Evolutionary conservation across 768 basidiomycete species (phyloP).

Genomic region (Candolleomyces efflorescens): DNA sequence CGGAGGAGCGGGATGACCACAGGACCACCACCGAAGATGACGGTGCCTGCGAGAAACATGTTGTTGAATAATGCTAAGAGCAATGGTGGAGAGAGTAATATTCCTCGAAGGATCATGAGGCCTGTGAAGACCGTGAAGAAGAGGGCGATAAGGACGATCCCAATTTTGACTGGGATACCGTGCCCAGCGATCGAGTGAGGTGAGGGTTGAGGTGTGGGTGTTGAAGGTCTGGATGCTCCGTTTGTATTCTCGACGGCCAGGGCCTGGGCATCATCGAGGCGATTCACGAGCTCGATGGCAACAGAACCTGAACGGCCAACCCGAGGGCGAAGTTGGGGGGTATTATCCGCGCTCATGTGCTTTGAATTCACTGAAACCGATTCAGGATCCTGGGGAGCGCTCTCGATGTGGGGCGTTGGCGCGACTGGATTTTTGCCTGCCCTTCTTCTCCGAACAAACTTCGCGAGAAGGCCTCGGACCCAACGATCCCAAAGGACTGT

Average conservation of each 20-base stretch:
- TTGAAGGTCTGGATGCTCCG: neutral
- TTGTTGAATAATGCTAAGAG: slow-evolving; percentile 39
- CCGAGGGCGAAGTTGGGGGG: neutral
- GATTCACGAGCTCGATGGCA: neutral
- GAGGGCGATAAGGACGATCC: slow-evolving; percentile 18
- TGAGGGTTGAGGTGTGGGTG: neutral
- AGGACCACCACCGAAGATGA: slow-evolving; percentile 52
- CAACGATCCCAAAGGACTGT: slow-evolving; percentile 39
- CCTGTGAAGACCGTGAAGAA: slow-evolving; percentile 24
- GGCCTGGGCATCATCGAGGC: neutral
- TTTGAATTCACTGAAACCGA: too few species aligned
- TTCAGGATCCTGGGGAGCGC: neutral
- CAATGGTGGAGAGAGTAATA: slow-evolving; percentile 20
- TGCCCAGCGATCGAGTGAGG: slow-evolving; percentile 14
- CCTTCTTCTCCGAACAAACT: slow-evolving; percentile 10
- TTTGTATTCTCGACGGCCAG: neutral
- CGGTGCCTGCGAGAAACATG: slow-evolving; percentile 44
- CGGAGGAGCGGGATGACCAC: slow-evolving; percentile 53
- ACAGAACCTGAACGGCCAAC: neutral
- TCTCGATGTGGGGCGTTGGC: slow-evolving; percentile 3
- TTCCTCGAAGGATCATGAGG: slow-evolving; percentile 25
- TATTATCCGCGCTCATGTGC: neutral
- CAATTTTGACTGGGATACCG: slow-evolving; percentile 22
- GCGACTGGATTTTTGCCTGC: slow-evolving; percentile 1
- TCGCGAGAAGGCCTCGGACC: slow-evolving; percentile 14